Conservation (phyloP, 73 alveolate genomes). For the Tetrahymena thermophila region DNA sequence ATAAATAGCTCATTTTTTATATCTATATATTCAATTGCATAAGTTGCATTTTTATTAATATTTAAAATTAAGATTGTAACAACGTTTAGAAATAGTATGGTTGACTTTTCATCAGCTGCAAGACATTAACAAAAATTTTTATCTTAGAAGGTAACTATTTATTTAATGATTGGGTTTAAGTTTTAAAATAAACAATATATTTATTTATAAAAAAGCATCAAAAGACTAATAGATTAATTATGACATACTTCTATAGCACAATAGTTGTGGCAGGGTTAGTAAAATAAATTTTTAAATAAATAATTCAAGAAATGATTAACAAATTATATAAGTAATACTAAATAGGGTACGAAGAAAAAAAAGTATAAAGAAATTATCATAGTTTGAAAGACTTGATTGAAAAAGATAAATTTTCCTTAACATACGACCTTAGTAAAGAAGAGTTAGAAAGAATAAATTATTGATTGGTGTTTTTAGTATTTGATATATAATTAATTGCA, state of each 20-base stretch:
- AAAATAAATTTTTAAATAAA: neutral
- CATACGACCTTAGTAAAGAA: neutral
- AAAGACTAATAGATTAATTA: neutral
- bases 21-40: neutral
- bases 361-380: neutral
- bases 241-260: neutral
- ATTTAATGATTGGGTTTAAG: neutral
- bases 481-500: neutral
- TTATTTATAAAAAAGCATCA: neutral
- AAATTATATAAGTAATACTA: neutral
- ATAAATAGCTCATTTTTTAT: neutral
- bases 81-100: neutral
- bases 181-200: neutral
- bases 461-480: neutral
- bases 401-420: neutral
- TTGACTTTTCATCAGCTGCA: neutral
- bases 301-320: neutral
- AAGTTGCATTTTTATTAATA: neutral
- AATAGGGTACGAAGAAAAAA: neutral
- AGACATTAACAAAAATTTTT: neutral
- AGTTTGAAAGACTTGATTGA: neutral
- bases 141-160: neutral
- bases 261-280: neutral
- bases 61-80: neutral
- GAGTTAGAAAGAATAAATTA: neutral